Conservation (phyloP, 2,329 filamentous ascomycete genomes). For the Rhexocercosporidium sp. region DNA sequence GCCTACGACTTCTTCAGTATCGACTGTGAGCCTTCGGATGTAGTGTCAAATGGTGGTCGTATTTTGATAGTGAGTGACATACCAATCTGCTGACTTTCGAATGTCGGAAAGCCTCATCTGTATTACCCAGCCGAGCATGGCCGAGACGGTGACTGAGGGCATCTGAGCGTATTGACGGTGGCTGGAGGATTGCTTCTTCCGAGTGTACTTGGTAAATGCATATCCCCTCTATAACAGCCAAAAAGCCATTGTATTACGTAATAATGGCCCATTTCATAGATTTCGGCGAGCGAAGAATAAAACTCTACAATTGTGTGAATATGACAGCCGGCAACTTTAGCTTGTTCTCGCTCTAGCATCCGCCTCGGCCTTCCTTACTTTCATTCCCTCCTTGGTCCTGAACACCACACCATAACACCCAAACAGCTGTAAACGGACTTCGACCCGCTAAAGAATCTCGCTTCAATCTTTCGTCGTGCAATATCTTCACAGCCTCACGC, state of each 20-base stretch:
- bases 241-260: neutral
- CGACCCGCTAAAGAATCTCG: too few relatives aligned
- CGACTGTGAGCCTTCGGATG: neutral
- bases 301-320: too few relatives aligned
- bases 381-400: neutral
- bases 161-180: neutral
- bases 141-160: neutral
- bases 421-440: too few relatives aligned
- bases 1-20: neutral
- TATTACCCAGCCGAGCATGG: neutral
- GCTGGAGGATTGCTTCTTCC: slow-evolving; percentile 2
- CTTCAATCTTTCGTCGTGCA: too few relatives aligned
- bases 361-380: neutral
- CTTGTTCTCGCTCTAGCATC: too few relatives aligned
- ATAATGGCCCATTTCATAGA: too few relatives aligned
- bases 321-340: neutral
- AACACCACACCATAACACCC: neutral
- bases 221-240: neutral
- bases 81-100: neutral
- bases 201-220: neutral
- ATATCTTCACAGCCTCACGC: neutral
- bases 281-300: too few relatives aligned
- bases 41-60: neutral
- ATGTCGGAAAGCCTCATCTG: neutral
- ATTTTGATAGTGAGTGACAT: neutral